Evolutionary conservation across 768 basidiomycete genomes (phyloP), one percentile per base, ranked within the genome.

Genomic region (Daedaleopsis nitida): DNA sequence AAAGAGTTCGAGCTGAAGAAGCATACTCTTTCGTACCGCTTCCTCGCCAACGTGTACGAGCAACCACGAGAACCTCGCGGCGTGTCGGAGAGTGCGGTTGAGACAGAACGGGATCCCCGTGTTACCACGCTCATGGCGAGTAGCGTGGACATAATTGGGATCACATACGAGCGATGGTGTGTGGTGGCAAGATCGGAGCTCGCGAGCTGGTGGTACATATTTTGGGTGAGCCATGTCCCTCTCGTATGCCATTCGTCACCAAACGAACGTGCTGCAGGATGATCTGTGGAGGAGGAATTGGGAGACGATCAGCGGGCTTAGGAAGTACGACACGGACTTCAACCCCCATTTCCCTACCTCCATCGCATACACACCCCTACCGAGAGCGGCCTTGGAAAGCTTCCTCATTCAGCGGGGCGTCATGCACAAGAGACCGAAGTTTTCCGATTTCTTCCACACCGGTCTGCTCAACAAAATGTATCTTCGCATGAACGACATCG

Each of bases 381-480:
- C 88, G 16, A 80, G 91, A 2, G 70, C 86, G 0, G 83, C 78
- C 2, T 71, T 93, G 47, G 88, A 91, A 70, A 71, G 72, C 2
- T 92, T 91, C 68, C 80, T 92, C 13, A 72, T 71, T 1, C 86
- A 88, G 67, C 77, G 87, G 38, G 87, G 86, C 1, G 73, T 91
- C 14, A 72, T 85, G 44, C 80, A 83, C 32, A 80, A 74, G 50
- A 77, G 74, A 32, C 70, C 77, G 2, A 74, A 71, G 43, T 74
- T 77, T 72, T 67, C 69, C 6, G 81, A 85, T 56, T 82, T 83
- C 55, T 81, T 89, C 64, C 81, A 88, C 65, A 72, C 82, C 8
- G 88, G 88, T 12, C 81, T 91, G 59, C 69, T 92, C 65, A 91
- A 91, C 74, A 87, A 86, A 68, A 68, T 92, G 19, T 92, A 91